A percentile compares a stretch with the other conserved stretches of the same genome.
phyloP scores from a whole-genome alignment of 208 protist genomes.

The Trypanosoma cruzi region DNA sequence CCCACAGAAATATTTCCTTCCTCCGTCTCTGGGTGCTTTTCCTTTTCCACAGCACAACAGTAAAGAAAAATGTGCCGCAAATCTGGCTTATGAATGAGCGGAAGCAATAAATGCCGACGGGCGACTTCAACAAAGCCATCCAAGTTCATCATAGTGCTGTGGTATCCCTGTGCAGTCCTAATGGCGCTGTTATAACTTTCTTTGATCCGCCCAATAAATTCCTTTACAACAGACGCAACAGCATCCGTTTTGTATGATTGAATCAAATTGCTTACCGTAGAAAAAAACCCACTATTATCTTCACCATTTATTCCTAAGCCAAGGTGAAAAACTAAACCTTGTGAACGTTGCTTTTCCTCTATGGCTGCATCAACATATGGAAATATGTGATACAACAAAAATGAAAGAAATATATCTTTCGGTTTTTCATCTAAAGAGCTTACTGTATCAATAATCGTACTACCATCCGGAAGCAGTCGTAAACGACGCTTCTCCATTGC shows the following conservation, averaged over 20 bases:
- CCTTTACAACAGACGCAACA: constrained; percentile 34
- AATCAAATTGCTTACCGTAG: constrained; percentile 6
- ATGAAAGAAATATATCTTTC: constrained; percentile 27
- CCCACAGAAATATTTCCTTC: constrained; percentile 34
- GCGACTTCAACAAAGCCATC: constrained; percentile 44
- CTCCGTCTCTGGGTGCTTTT: constrained; percentile 13
- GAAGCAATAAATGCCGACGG: constrained; percentile 43
- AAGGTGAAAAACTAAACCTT: neutral
- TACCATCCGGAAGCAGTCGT: constrained; percentile 15
- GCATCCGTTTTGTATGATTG: constrained; percentile 33
- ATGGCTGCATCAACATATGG: constrained; percentile 30
- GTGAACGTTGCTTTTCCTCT: constrained; percentile 11
- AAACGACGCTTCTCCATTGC: constrained; percentile 25
- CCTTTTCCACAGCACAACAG: constrained; percentile 28
- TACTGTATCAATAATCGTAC: neutral
- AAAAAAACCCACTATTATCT: constrained; percentile 4
- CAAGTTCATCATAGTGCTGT: constrained; percentile 36
- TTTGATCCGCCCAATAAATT: constrained; percentile 44
- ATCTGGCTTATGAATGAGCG: constrained; percentile 44
- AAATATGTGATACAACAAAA: constrained; percentile 43
- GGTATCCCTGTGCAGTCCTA: constrained; percentile 21
- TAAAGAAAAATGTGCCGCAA: constrained; percentile 50
- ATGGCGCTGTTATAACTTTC: constrained; percentile 34
- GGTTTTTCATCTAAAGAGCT: constrained; percentile 21
- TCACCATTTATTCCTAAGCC: neutral